Evolutionary conservation across 164 flowering plant species (phyloP).

Genomic region (Tetracentron sinense): DNA sequence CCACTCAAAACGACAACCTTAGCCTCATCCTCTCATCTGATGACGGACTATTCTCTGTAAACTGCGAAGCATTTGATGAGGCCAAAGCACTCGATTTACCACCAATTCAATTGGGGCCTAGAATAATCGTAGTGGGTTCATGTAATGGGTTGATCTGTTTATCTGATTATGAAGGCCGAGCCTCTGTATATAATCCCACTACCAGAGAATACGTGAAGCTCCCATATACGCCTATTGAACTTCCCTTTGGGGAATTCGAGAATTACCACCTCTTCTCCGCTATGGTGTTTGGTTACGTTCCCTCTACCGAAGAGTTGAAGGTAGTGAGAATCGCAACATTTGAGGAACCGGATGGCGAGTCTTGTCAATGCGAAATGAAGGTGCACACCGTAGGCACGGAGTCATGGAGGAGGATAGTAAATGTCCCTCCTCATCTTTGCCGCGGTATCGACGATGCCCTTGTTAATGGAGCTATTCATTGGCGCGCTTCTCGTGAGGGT

Average conservation of each 20-base stretch:
- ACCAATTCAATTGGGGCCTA: too few relatives aligned
- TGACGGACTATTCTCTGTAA: too few relatives aligned
- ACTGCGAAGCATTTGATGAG: too few relatives aligned
- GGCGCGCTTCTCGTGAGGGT: not conserved
- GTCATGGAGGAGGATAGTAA: not conserved
- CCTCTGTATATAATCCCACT: not conserved
- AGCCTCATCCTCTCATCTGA: too few relatives aligned
- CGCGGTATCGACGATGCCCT: not conserved
- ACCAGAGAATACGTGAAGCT: not conserved
- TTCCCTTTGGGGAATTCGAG: not conserved
- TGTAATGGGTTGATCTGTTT: not conserved
- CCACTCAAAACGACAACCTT: too few relatives aligned
- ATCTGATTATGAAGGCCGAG: not conserved
- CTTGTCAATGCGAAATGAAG: not conserved
- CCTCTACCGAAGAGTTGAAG: not conserved
- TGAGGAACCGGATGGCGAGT: not conserved
- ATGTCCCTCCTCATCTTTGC: not conserved
- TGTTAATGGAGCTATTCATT: not conserved
- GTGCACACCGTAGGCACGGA: not conserved
- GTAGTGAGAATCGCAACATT: not conserved
- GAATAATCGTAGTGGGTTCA: too few relatives aligned
- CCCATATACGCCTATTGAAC: not conserved
- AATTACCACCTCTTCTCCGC: not conserved
- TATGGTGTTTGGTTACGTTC: not conserved
- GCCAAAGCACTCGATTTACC: too few relatives aligned